A percentile compares a stretch with the other conserved stretches of the same genome.
Evolutionary conservation across 805 yeast genomes (phyloP).

Genomic region (Gaillardinia entomophila): DNA sequence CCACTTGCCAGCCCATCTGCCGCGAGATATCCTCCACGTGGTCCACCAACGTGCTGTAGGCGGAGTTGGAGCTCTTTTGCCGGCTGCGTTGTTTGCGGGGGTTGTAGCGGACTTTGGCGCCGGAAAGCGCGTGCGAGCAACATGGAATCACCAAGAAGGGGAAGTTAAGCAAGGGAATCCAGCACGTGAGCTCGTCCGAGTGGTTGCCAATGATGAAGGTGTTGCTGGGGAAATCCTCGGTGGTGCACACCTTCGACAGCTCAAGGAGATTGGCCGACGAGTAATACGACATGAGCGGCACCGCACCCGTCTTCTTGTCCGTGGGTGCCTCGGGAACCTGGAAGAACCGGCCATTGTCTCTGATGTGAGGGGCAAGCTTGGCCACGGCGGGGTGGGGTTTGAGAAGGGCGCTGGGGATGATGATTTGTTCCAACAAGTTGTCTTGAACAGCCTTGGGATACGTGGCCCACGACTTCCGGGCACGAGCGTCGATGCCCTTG

Average conservation of each 20-base stretch:
- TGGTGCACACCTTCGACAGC: slow-evolving; percentile 47
- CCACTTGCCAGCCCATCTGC: slow-evolving; percentile 76
- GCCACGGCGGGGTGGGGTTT: slow-evolving; percentile 65
- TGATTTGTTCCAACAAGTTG: slow-evolving; percentile 64
- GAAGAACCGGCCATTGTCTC: slow-evolving; percentile 58
- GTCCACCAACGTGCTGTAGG: slow-evolving; percentile 82
- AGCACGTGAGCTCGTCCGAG: slow-evolving; percentile 90
- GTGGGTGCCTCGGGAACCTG: slow-evolving; percentile 38
- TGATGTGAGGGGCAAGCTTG: slow-evolving; percentile 45
- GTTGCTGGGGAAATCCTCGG: slow-evolving; percentile 60
- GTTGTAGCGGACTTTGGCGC: slow-evolving; percentile 64
- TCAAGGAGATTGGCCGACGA: slow-evolving; percentile 47
- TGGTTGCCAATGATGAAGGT: slow-evolving; percentile 92
- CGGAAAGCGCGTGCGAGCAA: slow-evolving; percentile 84
- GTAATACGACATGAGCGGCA: slow-evolving; percentile 49
- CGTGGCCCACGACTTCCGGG: slow-evolving; percentile 78
- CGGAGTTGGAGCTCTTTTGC: slow-evolving; percentile 36
- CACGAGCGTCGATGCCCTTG: slow-evolving; percentile 83
- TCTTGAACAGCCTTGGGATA: slow-evolving; percentile 63
- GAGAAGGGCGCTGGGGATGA: slow-evolving; percentile 70
- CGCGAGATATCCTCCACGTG: slow-evolving; percentile 69
- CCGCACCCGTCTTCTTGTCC: slow-evolving; percentile 11
- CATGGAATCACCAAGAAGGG: slow-evolving; percentile 94
- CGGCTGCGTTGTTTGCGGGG: slow-evolving; percentile 22
- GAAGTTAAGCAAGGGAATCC: slow-evolving; percentile 84